Evolutionary conservation across 2,329 filamentous ascomycete genomes (phyloP).

Genomic region (Ceratocystis eucalypticola): DNA sequence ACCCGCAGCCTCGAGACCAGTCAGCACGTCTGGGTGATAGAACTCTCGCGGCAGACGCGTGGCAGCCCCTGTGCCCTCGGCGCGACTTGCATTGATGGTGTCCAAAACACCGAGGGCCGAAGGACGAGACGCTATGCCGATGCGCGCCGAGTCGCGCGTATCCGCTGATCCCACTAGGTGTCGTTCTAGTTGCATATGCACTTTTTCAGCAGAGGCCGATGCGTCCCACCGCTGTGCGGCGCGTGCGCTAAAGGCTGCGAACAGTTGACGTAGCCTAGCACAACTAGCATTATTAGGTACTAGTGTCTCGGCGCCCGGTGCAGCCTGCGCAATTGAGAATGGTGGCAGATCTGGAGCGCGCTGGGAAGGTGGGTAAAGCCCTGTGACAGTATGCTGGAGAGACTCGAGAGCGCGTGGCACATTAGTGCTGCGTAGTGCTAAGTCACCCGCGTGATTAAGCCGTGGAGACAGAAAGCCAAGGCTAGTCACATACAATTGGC

Average conservation of each 20-base stretch:
- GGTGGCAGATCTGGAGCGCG: constrained; percentile 38
- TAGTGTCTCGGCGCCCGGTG: constrained; percentile 58
- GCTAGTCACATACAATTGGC: constrained; percentile 61
- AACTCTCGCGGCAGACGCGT: constrained; percentile 75
- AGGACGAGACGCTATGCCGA: constrained; percentile 52
- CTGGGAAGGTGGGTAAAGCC: constrained; percentile 51
- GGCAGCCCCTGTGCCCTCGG: constrained; percentile 53
- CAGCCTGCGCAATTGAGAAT: constrained; percentile 32
- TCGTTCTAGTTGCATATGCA: constrained; percentile 63
- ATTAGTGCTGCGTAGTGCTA: constrained; percentile 63
- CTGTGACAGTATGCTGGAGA: constrained; percentile 60
- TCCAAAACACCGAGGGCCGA: constrained; percentile 86
- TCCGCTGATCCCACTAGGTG: constrained; percentile 50
- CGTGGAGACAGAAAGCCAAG: constrained; percentile 53
- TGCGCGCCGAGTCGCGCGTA: constrained; percentile 27
- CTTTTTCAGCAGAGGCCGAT: constrained; percentile 67
- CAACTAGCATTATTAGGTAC: constrained; percentile 68
- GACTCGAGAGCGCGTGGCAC: constrained; percentile 65
- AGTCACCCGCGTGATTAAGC: constrained; percentile 36
- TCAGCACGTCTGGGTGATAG: constrained; percentile 60
- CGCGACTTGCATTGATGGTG: constrained; percentile 75
- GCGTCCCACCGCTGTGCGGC: constrained; percentile 62
- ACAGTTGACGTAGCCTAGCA: constrained; percentile 55
- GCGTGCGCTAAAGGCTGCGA: constrained; percentile 56
- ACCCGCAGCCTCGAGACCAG: constrained; percentile 59